Evolutionary conservation across 768 basidiomycete species (phyloP).

Genomic region (Mycena polygramma): DNA sequence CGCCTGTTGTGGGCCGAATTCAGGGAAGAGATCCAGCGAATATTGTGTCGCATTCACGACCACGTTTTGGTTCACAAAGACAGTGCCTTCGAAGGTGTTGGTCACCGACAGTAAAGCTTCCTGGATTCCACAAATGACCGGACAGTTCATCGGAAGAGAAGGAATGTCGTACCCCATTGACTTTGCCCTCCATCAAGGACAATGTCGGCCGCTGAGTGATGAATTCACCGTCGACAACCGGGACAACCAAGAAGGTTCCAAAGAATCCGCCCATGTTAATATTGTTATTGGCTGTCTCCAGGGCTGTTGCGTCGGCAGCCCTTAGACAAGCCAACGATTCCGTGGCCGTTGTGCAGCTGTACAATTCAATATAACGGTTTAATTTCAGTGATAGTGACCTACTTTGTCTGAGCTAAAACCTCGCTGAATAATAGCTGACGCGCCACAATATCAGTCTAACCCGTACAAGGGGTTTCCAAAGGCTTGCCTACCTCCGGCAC

Average conservation of each 20-base stretch:
- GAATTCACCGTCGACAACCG: constrained; percentile 52
- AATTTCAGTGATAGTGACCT: neutral
- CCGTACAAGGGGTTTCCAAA: neutral
- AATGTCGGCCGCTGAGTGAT: constrained; percentile 50
- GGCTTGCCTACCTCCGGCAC: constrained; percentile 30
- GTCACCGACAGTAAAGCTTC: constrained; percentile 43
- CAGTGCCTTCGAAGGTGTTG: constrained; percentile 49
- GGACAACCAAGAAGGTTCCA: constrained; percentile 47
- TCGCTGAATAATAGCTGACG: constrained; percentile 39
- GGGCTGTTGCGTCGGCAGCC: constrained; percentile 34
- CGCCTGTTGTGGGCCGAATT: constrained; percentile 29
- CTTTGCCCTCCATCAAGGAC: constrained; percentile 43
- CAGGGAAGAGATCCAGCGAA: constrained; percentile 43
- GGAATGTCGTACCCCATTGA: constrained; percentile 47
- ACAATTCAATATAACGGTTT: neutral
- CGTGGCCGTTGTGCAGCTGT: constrained; percentile 40
- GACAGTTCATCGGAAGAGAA: neutral
- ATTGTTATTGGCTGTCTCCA: constrained; percentile 45
- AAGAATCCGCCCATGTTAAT: constrained; percentile 44
- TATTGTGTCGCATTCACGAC: constrained; percentile 34
- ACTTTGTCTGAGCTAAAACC: constrained; percentile 41
- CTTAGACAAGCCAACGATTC: constrained; percentile 40
- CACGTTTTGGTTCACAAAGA: constrained; percentile 42
- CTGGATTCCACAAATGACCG: neutral
- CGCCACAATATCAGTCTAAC: too few species aligned